phyloP scores from a whole-genome alignment of 2,329 filamentous ascomycete genomes.

The Hirsutella rhossiliensis region DNA sequence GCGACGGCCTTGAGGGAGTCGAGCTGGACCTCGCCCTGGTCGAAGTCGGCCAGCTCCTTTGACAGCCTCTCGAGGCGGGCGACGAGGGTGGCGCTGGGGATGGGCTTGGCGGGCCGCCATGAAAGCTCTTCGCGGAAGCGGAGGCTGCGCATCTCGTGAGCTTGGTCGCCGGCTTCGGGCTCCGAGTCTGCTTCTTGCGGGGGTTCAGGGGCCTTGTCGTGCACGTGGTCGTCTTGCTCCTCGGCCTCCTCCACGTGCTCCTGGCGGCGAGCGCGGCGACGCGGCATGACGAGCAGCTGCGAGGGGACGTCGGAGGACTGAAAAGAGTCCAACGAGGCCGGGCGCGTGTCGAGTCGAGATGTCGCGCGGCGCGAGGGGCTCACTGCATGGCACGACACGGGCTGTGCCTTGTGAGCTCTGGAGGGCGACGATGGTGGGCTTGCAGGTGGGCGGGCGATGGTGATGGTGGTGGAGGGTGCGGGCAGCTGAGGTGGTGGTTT shows the following conservation, averaged over 20 bases:
- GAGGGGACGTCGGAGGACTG: neutral
- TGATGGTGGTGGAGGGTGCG: too few relatives aligned
- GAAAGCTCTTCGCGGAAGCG: constrained; percentile 77
- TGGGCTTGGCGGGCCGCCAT: constrained; percentile 85
- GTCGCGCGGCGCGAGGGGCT: too few relatives aligned
- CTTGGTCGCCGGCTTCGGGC: neutral
- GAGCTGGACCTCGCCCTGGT: constrained; percentile 75
- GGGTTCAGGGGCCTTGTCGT: constrained; percentile 2
- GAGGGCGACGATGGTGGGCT: too few relatives aligned
- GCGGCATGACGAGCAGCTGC: neutral
- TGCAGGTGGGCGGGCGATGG: too few relatives aligned
- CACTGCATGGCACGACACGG: too few relatives aligned
- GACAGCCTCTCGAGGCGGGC: constrained; percentile 68
- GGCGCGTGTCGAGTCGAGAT: too few relatives aligned
- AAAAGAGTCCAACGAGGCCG: neutral
- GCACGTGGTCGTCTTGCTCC: constrained; percentile 5
- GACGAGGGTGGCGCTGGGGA: constrained; percentile 71
- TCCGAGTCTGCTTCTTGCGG: constrained; percentile 4
- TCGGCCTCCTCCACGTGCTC: constrained; percentile 5
- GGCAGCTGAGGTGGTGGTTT: too few relatives aligned
- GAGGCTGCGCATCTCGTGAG: constrained; percentile 32
- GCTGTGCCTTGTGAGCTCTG: too few relatives aligned
- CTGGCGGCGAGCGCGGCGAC: constrained; percentile 1
- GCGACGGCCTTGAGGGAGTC: constrained; percentile 77
- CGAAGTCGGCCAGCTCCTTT: constrained; percentile 72